Conservation (phyloP, 345 rosid species). For the Gossypium longicalyx region DNA sequence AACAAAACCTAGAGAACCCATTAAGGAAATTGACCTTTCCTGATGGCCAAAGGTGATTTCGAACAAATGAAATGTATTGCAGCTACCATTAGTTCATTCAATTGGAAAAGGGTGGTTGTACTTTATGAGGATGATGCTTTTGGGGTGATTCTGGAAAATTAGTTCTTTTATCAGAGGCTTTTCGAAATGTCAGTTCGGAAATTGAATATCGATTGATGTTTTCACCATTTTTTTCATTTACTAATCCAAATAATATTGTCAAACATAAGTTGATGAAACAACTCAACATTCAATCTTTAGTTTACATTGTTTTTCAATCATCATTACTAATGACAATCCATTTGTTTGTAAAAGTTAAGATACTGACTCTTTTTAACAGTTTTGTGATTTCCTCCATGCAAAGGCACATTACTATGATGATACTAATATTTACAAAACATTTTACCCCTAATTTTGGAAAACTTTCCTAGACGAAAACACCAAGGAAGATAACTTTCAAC, state of each 20-base stretch:
- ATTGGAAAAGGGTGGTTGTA: conserved; percentile 34
- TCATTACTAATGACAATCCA: conserved; percentile 31
- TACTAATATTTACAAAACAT: conserved; percentile 14
- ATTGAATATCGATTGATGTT: conserved; percentile 37
- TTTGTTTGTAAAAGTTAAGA: conserved; percentile 40
- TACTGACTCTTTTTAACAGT: conserved; percentile 19
- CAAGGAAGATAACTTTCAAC: conserved; percentile 28
- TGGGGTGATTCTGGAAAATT: conserved; percentile 31
- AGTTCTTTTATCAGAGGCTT: conserved; percentile 27
- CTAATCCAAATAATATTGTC: conserved; percentile 21
- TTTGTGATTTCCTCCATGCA: conserved; percentile 40
- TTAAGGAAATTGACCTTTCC: conserved; percentile 3
- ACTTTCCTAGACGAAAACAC: conserved; percentile 20
- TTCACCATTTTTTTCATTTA: conserved; percentile 29
- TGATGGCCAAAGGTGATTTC: conserved; percentile 28
- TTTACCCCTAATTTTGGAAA: conserved; percentile 21
- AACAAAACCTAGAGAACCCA: conserved; percentile 11
- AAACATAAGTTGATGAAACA: conserved; percentile 28
- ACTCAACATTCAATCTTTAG: conserved; percentile 20
- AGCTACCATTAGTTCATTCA: conserved; percentile 25
- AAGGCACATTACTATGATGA: conserved; percentile 36
- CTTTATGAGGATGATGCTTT: conserved; percentile 35
- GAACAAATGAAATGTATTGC: conserved; percentile 39
- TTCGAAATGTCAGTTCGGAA: conserved; percentile 28
- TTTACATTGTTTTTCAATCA: conserved; percentile 41